A percentile compares a stretch with the other conserved stretches of the same genome.
phyloP scores from a whole-genome alignment of 495 filamentous ascomycete genomes.

The Penicillium bialowiezense region DNA sequence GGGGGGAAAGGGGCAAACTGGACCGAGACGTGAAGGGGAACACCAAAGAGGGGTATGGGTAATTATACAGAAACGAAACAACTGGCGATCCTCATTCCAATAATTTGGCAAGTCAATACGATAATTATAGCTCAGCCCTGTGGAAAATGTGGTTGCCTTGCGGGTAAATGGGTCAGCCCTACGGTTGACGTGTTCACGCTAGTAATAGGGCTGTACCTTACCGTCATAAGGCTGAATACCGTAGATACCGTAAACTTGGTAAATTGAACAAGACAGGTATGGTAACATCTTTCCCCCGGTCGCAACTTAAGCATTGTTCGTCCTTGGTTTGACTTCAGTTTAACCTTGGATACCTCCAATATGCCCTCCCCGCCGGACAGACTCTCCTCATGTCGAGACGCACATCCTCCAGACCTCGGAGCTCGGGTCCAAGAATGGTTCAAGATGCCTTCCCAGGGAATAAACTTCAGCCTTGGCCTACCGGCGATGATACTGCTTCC shows the following conservation, averaged over 20 bases:
- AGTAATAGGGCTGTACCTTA: constrained; percentile 19
- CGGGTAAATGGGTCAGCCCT: constrained; percentile 15
- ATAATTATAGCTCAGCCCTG: neutral
- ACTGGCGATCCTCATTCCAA: neutral
- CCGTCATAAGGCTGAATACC: constrained; percentile 5
- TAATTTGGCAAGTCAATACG: neutral
- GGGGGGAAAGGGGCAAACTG: neutral
- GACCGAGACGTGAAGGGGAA: neutral
- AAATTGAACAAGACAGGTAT: neutral
- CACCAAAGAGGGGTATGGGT: constrained; percentile 1
- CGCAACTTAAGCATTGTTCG: neutral
- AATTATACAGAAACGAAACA: too few relatives aligned
- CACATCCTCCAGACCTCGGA: neutral
- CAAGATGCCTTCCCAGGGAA: constrained; percentile 1
- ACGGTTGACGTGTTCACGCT: constrained; percentile 4
- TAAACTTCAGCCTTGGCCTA: neutral
- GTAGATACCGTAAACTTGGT: too few relatives aligned
- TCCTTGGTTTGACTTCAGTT: neutral
- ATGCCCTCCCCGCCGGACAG: neutral
- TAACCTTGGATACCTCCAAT: neutral
- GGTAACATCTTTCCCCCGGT: neutral
- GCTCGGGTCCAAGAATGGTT: neutral
- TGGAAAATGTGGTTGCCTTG: neutral
- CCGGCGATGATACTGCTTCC: constrained; percentile 13
- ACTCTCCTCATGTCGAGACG: neutral